Conservation (phyloP, 2,329 filamentous ascomycete species). For the Sordariomycetes sp. region DNA sequence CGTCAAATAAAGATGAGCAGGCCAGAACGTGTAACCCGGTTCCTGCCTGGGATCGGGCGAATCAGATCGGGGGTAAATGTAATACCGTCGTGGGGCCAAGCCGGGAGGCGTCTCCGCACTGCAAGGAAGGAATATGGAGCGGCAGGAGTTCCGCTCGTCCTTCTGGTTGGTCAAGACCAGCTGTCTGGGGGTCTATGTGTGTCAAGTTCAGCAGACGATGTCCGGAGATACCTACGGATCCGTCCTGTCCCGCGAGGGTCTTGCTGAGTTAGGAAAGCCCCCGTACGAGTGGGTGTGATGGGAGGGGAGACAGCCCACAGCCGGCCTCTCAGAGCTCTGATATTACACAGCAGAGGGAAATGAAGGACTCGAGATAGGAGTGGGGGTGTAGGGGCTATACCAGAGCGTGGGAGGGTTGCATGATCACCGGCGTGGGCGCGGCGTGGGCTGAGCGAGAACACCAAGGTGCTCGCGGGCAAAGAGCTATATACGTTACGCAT, state of each 20-base stretch:
- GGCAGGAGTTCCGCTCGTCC: background rate
- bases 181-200: background rate
- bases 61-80: background rate
- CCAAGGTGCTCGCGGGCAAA: background rate
- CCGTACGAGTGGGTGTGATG: background rate
- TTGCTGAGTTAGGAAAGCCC: conserved; percentile 1
- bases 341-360: conserved; percentile 17
- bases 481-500: background rate
- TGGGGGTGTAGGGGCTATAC: background rate
- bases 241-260: background rate
- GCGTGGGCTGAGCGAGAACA: background rate
- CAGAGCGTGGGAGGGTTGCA: background rate
- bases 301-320: background rate
- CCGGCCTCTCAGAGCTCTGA: conserved; percentile 19
- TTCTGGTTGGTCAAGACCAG: background rate
- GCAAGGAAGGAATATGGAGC: background rate
- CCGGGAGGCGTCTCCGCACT: background rate
- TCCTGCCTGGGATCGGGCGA: background rate
- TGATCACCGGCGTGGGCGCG: background rate
- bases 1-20: background rate
- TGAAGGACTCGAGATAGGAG: background rate
- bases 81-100: background rate
- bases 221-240: background rate
- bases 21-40: background rate
- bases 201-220: background rate